phyloP scores from a whole-genome alignment of 139 green algal species.

The Tetraselmis striata region DNA sequence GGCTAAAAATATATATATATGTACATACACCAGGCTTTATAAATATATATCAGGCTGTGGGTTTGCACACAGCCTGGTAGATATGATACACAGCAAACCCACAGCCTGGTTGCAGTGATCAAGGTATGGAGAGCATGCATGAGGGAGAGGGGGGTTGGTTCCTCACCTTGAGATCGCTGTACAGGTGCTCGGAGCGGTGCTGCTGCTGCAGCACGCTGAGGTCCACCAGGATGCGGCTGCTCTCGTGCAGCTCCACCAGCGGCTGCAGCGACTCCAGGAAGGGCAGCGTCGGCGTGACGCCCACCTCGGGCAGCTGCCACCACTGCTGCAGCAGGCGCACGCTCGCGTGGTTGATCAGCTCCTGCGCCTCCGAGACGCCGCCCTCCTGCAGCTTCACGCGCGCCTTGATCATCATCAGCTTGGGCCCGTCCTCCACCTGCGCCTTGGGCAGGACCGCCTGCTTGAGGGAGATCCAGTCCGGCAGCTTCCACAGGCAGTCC shows the following conservation, averaged over 20 bases:
- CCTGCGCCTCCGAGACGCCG: constrained; percentile 43
- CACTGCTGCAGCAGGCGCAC: constrained; percentile 45
- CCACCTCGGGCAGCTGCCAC: constrained; percentile 86
- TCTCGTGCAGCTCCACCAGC: constrained; percentile 90
- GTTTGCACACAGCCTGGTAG: too few relatives aligned
- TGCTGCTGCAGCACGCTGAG: constrained; percentile 20
- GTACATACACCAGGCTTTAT: too few relatives aligned
- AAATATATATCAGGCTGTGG: too few relatives aligned
- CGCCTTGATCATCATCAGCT: constrained; percentile 61
- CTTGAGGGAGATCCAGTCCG: constrained; percentile 74
- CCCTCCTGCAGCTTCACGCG: constrained; percentile 70
- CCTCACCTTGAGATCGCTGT: constrained; percentile 43
- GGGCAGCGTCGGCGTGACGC: constrained; percentile 45
- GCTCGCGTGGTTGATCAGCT: constrained; percentile 35
- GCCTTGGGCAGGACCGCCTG: constrained; percentile 45
- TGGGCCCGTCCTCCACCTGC: constrained; percentile 63
- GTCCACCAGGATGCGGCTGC: constrained; percentile 66
- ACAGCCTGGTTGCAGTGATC: too few relatives aligned
- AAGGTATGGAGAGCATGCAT: too few relatives aligned
- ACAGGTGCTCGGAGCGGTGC: constrained; percentile 34
- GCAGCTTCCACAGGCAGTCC: constrained; percentile 72
- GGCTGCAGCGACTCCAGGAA: constrained; percentile 72
- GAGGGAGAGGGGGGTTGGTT: too few relatives aligned
- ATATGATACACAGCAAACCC: too few relatives aligned
- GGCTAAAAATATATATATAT: too few relatives aligned